Evolutionary conservation across 805 yeast genomes (phyloP), one percentile per base, ranked within the genome.

Genomic region (Yarrowia bubula): DNA sequence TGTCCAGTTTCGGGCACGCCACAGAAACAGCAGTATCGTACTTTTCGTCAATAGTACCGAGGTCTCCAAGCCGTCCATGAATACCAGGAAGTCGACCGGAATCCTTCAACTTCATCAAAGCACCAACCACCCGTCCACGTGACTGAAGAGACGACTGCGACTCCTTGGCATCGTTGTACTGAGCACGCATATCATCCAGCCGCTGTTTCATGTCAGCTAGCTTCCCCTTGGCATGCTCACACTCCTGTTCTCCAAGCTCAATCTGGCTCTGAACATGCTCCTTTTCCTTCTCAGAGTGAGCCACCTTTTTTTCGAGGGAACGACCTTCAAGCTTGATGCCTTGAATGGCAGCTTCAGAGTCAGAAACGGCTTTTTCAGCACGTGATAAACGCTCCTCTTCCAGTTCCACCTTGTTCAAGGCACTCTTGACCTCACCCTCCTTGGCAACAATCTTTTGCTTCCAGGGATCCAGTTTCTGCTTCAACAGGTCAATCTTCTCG

Each of bases 11-110:
- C 1, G 96, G 92, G 69, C 95, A 91, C 0, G 97, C 98, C 0
- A 98, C 95, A 0, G 98, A 92, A 8, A 95, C 85, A 0, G 99
- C 99, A 62, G 92, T 84, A 75, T 96, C 98, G 74, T 89, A 95
- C 71, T 84, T 83, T 68, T 88, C 90, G 73, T 91, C 97, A 68
- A 95, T 95, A 1, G 83, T 81, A n/a, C 97, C 99, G 50, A 95
- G 78, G 70, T 91, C 96, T 15, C 99, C 99, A 14, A 95, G 77
- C 68, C 97, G 80, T 0, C 98, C 99, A 73, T 90, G 81, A 70
- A 93, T 90, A 0, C 98, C 99, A 7, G 78, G 78, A 28, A 96
- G 83, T 70, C 96, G 81, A 6, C 98, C 98, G 3, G 95, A 82
- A 65, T 86, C 85, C 66, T 87, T 87, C 42, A 95, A 76, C 68